Conservation (phyloP, 495 filamentous ascomycete species). For the Penicillium cinerascens region DNA sequence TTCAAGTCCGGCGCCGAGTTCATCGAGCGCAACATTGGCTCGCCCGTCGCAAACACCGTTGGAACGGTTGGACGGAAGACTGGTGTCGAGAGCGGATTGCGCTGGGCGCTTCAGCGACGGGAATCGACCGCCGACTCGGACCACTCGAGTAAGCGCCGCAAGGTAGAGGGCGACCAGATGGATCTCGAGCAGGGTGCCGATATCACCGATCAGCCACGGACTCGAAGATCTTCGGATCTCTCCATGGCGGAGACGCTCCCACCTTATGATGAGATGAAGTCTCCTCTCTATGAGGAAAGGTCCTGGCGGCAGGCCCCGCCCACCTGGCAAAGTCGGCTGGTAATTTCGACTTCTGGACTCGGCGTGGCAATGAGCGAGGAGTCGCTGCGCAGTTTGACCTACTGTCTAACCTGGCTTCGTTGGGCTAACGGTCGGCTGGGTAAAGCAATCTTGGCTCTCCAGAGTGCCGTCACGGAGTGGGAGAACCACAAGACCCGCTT, state of each 20-base stretch:
- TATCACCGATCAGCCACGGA: slow-evolving; percentile 12
- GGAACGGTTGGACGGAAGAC: slow-evolving; percentile 76
- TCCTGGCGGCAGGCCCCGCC: slow-evolving; percentile 29
- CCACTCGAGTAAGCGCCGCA: slow-evolving; percentile 59
- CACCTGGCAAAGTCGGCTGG: slow-evolving; percentile 73
- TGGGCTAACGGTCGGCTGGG: slow-evolving; percentile 73
- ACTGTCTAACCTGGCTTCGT: slow-evolving; percentile 71
- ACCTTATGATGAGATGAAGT: slow-evolving; percentile 72
- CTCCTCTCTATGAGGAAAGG: slow-evolving; percentile 62
- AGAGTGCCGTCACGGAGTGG: slow-evolving; percentile 69
- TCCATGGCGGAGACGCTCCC: slow-evolving; percentile 66
- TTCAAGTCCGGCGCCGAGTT: slow-evolving; percentile 82
- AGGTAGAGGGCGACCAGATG: slow-evolving; percentile 43
- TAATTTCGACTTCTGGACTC: slow-evolving; percentile 79
- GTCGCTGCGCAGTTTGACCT: slow-evolving; percentile 70
- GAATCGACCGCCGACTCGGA: slow-evolving; percentile 39
- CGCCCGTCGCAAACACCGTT: slow-evolving; percentile 77
- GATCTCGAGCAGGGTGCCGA: slow-evolving; percentile 40
- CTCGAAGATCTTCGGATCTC: slow-evolving; percentile 41
- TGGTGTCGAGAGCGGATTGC: slow-evolving; percentile 75
- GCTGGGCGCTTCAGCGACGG: slow-evolving; percentile 64
- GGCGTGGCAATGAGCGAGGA: slow-evolving; percentile 85
- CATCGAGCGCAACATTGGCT: slow-evolving; percentile 76
- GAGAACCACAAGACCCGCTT: slow-evolving; percentile 42
- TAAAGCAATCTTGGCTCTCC: slow-evolving; percentile 63